Evolutionary conservation across 2,329 filamentous ascomycete species (phyloP).

Genomic region (Blastomyces silverae): DNA sequence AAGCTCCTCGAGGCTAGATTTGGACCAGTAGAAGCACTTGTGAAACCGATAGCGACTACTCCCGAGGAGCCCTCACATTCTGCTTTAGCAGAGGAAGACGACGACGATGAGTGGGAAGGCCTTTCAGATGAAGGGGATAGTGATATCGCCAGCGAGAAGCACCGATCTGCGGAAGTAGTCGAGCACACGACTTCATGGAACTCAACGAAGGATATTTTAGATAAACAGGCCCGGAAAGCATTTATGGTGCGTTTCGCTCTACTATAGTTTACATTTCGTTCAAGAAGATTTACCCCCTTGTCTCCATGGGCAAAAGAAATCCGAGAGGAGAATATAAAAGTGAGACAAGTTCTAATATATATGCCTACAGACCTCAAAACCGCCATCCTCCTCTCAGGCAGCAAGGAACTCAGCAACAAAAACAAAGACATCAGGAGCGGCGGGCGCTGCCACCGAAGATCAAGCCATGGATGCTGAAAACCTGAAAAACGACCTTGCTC

Average conservation of each 20-base stretch:
- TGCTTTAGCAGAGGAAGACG: conserved; percentile 21
- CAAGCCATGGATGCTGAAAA: conserved; percentile 55
- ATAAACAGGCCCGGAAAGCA: conserved; percentile 64
- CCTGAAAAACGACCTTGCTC: conserved; percentile 86
- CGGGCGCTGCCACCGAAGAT: conserved; percentile 54
- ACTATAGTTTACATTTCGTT: background rate
- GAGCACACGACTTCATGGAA: conserved; percentile 50
- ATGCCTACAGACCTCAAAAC: conserved; percentile 40
- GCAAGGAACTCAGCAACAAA: conserved; percentile 23
- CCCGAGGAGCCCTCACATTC: conserved; percentile 15
- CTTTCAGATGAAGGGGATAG: conserved; percentile 42
- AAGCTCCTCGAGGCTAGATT: conserved; percentile 86
- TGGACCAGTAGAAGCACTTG: conserved; percentile 55
- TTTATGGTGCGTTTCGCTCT: conserved; percentile 58
- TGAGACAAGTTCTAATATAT: background rate
- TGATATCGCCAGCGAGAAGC: conserved; percentile 35
- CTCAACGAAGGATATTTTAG: conserved; percentile 44
- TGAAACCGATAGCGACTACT: conserved; percentile 17
- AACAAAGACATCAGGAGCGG: conserved; percentile 39
- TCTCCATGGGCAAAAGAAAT: background rate
- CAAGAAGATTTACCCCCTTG: background rate
- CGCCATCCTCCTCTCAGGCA: conserved; percentile 36
- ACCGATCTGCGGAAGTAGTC: conserved; percentile 52
- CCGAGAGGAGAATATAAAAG: background rate
- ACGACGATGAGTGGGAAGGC: conserved; percentile 53